Evolutionary conservation across 345 rosid genomes (phyloP).

Genomic region (Citropsis articulata): DNA sequence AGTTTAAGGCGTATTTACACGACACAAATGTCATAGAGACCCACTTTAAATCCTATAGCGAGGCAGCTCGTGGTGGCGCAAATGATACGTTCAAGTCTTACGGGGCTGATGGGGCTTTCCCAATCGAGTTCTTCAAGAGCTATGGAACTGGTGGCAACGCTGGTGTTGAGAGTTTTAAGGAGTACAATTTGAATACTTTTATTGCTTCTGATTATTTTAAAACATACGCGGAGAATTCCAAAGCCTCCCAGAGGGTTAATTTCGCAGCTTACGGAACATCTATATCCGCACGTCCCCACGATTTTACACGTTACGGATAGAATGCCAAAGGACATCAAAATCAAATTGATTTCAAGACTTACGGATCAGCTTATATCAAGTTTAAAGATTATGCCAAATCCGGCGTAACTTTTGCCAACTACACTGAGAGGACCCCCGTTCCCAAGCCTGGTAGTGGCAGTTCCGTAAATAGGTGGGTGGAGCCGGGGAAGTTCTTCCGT

Average conservation of each 20-base stretch:
- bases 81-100: conserved; percentile 62
- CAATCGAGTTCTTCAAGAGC: conserved; percentile 46
- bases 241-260: conserved; percentile 25
- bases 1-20: conserved; percentile 45
- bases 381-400: conserved; percentile 50
- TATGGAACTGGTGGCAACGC: conserved; percentile 52
- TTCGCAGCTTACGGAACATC: conserved; percentile 30
- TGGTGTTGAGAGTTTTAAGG: conserved; percentile 41
- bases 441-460: conserved; percentile 26
- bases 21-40: conserved; percentile 62
- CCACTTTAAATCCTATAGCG: conserved; percentile 56
- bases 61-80: conserved; percentile 45
- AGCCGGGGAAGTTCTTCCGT: conserved; percentile 77
- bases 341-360: conserved; percentile 42
- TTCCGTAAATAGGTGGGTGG: conserved; percentile 62
- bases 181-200: conserved; percentile 49
- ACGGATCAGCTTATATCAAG: conserved; percentile 33
- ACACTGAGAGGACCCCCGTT: conserved; percentile 24
- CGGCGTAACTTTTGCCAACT: conserved; percentile 41
- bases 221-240: conserved; percentile 62
- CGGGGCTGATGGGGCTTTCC: conserved; percentile 62
- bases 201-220: neutral
- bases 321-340: conserved; percentile 25
- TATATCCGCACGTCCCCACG: conserved; percentile 5
- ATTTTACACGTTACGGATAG: conserved; percentile 48